These are phyloP conservation scores for Penicillium hesseltinei DNA, from an alignment of 2,329 filamentous ascomycete species.

Conservation along the genomic window DNA sequence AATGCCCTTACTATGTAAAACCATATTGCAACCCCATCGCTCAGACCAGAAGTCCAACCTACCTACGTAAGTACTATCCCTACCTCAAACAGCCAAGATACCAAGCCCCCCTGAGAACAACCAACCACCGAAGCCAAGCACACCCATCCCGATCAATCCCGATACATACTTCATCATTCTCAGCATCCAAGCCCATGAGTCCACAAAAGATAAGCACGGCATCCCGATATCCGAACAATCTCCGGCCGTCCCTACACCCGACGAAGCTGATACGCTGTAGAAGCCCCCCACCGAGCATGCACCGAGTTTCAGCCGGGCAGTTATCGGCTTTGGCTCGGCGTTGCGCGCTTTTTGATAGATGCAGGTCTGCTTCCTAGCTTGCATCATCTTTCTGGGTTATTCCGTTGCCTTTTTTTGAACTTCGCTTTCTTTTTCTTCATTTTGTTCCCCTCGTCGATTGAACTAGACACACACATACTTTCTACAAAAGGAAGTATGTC, in stretches of 20 bases:
- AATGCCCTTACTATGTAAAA: not conserved
- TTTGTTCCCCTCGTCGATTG: not conserved
- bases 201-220: slow-evolving; percentile 3
- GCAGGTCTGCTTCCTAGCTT: not conserved
- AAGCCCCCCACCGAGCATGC: slow-evolving; percentile 1
- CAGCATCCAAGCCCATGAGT: not conserved
- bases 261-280: not conserved
- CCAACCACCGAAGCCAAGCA: not conserved
- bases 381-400: not conserved
- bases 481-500: not conserved
- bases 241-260: not conserved
- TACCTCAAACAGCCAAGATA: not conserved
- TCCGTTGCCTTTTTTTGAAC: not conserved
- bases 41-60: not conserved
- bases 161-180: not conserved
- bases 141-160: not conserved
- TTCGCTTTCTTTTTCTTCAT: not conserved
- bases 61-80: not conserved
- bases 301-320: slow-evolving; percentile 17
- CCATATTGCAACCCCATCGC: not conserved
- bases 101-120: not conserved
- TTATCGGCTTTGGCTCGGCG: slow-evolving; percentile 13
- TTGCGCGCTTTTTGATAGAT: slow-evolving; percentile 1
- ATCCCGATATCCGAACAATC: slow-evolving; percentile 8
- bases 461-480: not conserved